Percentiles rank a stretch among this genome's conserved stretches.
phyloP scores from a whole-genome alignment of 1,284 basidiomycete genomes.

The Filobasidium uniguttulatum region DNA sequence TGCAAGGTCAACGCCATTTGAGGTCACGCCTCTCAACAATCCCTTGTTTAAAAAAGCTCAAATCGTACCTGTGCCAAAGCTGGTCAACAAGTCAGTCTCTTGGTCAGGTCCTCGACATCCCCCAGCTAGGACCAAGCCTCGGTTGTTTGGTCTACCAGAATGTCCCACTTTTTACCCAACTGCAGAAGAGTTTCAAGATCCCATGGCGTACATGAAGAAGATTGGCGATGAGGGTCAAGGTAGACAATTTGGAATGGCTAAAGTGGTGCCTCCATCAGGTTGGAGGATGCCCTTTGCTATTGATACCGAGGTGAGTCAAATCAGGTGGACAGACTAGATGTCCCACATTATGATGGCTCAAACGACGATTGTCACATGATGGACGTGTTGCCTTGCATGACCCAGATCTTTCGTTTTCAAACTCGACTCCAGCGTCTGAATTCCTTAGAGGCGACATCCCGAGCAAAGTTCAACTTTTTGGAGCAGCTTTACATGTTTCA shows the following conservation, averaged over 20 bases:
- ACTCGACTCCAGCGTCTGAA: conserved; percentile 90
- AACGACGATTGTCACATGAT: conserved; percentile 21
- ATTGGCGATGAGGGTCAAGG: conserved; percentile 55
- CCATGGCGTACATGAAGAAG: conserved; percentile 85
- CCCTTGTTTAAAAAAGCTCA: conserved; percentile 11
- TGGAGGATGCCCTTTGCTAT: conserved; percentile 98
- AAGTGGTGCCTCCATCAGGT: conserved; percentile 81
- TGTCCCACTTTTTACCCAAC: conserved; percentile 85
- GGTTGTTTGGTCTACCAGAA: conserved; percentile 64
- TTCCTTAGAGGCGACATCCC: conserved; percentile 89
- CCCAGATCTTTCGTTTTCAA: conserved; percentile 50
- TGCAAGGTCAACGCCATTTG: neutral
- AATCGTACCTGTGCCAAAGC: conserved; percentile 3
- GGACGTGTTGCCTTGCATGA: conserved; percentile 6
- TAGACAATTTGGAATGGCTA: conserved; percentile 77
- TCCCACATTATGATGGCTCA: neutral
- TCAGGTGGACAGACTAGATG: too few species aligned
- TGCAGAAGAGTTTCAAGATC: conserved; percentile 79
- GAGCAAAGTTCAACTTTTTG: conserved; percentile 92
- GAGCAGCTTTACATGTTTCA: conserved; percentile 91
- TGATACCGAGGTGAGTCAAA: conserved; percentile 69
- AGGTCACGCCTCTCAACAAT: conserved; percentile 10
- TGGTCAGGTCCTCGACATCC: conserved; percentile 7
- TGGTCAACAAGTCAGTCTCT: conserved; percentile 7
- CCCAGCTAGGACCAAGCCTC: neutral